Percentiles rank a stretch among this genome's conserved stretches.
Conservation (phyloP, 495 filamentous ascomycete species). For the Hypoxylon lienhwacheense region DNA sequence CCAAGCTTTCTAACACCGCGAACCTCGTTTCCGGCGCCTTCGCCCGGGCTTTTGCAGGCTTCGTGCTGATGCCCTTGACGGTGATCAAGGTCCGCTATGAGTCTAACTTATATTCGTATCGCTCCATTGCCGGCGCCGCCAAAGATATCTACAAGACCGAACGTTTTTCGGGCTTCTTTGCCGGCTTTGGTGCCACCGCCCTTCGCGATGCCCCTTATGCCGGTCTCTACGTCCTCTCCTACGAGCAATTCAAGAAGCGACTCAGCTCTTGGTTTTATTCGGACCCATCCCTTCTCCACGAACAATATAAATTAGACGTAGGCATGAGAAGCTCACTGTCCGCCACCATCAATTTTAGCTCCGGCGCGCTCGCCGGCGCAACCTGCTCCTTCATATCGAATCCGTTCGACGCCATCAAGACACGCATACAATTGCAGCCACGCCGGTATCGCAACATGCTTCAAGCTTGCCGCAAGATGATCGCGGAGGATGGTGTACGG, state of each 20-base stretch:
- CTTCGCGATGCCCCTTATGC: constrained; percentile 94
- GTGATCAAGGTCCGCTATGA: constrained; percentile 98
- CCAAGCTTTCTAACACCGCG: constrained; percentile 78
- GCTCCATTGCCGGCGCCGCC: constrained; percentile 70
- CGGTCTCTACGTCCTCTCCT: constrained; percentile 90
- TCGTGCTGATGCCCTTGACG: constrained; percentile 94
- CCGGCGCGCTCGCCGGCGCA: constrained; percentile 75
- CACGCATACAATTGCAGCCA: constrained; percentile 87
- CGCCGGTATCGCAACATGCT: constrained; percentile 82
- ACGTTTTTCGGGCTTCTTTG: constrained; percentile 83
- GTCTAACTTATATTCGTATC: constrained; percentile 78
- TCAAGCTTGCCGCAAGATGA: constrained; percentile 71
- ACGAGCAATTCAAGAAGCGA: constrained; percentile 80
- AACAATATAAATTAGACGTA: constrained; percentile 2
- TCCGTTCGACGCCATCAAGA: constrained; percentile 96
- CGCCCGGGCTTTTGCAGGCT: constrained; percentile 80
- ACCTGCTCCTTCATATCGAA: constrained; percentile 87
- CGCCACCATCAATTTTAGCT: constrained; percentile 79
- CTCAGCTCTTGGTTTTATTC: constrained; percentile 50
- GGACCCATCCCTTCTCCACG: constrained; percentile 8
- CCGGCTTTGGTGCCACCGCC: constrained; percentile 91
- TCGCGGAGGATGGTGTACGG: constrained; percentile 76
- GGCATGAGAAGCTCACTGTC: constrained; percentile 50
- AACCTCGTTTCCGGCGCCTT: constrained; percentile 85
- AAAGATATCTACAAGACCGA: constrained; percentile 73